Conservation (phyloP, 2,329 filamentous ascomycete species). For the Periglandula ipomoeae region DNA sequence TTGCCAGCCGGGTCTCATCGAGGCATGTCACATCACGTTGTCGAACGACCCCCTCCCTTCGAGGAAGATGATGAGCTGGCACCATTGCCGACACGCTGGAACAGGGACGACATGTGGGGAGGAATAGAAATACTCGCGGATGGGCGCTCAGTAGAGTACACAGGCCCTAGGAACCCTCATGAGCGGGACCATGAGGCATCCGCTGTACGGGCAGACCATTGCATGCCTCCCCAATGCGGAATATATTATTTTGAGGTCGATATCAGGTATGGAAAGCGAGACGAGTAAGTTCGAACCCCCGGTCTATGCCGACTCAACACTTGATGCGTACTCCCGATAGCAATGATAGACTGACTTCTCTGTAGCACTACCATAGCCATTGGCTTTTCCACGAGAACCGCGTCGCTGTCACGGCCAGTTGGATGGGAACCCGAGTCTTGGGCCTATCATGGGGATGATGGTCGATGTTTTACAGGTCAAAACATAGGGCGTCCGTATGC, state of each 20-base stretch:
- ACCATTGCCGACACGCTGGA: constrained; percentile 77
- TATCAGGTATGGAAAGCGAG: constrained; percentile 39
- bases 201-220: constrained; percentile 71
- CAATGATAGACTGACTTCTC: constrained; percentile 8
- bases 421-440: constrained; percentile 62
- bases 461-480: constrained; percentile 48
- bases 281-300: constrained; percentile 43
- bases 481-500: constrained; percentile 50
- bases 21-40: constrained; percentile 74
- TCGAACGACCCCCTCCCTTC: constrained; percentile 59
- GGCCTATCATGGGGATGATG: constrained; percentile 63
- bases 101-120: constrained; percentile 62
- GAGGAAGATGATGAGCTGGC: constrained; percentile 52
- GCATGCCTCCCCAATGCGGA: constrained; percentile 82
- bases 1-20: constrained; percentile 48
- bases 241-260: constrained; percentile 86
- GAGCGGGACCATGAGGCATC: constrained; percentile 66
- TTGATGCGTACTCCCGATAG: too few species aligned
- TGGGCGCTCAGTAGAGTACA: constrained; percentile 61
- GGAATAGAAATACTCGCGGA: constrained; percentile 67
- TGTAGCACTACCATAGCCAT: constrained; percentile 51
- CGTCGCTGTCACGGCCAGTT: constrained; percentile 45
- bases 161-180: constrained; percentile 33
- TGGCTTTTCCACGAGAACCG: constrained; percentile 48
- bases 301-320: too few species aligned